These are phyloP conservation scores for Plantago coronopus DNA, from an alignment of 305 asterid species.

Conservation along the genomic window DNA sequence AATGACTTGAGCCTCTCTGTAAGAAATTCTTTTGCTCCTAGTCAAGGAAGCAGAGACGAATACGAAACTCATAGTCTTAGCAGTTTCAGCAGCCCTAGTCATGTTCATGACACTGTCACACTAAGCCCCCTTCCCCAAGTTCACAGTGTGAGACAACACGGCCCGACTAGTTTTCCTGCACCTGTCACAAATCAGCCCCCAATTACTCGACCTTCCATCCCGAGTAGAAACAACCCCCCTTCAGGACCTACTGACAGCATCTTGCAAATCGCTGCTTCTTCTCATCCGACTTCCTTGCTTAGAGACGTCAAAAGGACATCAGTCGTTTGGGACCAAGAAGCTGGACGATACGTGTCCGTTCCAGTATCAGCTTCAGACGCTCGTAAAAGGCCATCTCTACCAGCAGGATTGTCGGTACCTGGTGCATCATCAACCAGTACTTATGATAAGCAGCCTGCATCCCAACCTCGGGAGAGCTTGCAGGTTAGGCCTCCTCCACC, in stretches of 20 bases:
- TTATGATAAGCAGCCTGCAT: slow-evolving; percentile 41
- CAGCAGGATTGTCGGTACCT: slow-evolving; percentile 24
- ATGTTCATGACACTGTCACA: slow-evolving; percentile 69
- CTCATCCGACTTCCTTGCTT: slow-evolving; percentile 48
- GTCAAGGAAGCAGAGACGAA: slow-evolving; percentile 81
- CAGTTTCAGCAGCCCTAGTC: slow-evolving; percentile 91
- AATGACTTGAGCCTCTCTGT: slow-evolving; percentile 45
- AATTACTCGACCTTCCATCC: slow-evolving; percentile 29
- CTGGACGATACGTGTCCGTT: slow-evolving; percentile 83
- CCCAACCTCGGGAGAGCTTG: slow-evolving; percentile 36
- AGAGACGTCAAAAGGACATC: slow-evolving; percentile 83
- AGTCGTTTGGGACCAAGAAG: slow-evolving; percentile 97
- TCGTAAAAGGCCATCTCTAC: slow-evolving; percentile 41
- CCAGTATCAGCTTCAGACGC: slow-evolving; percentile 70
- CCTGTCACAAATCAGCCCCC: slow-evolving; percentile 32
- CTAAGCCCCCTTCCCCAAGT: slow-evolving; percentile 86
- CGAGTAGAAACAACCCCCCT: slow-evolving; percentile 28
- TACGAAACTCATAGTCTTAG: slow-evolving; percentile 84
- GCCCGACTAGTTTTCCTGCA: slow-evolving; percentile 21
- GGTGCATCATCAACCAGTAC: slow-evolving; percentile 28
- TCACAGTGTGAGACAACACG: slow-evolving; percentile 35
- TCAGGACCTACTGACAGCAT: slow-evolving; percentile 51
- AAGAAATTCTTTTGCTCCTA: slow-evolving; percentile 60
- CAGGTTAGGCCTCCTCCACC: slow-evolving; percentile 37
- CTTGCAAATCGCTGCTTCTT: slow-evolving; percentile 45